Evolutionary conservation across 108 stramenopile genomes (phyloP).

Genomic region (Hondaea fermentalgiana): DNA sequence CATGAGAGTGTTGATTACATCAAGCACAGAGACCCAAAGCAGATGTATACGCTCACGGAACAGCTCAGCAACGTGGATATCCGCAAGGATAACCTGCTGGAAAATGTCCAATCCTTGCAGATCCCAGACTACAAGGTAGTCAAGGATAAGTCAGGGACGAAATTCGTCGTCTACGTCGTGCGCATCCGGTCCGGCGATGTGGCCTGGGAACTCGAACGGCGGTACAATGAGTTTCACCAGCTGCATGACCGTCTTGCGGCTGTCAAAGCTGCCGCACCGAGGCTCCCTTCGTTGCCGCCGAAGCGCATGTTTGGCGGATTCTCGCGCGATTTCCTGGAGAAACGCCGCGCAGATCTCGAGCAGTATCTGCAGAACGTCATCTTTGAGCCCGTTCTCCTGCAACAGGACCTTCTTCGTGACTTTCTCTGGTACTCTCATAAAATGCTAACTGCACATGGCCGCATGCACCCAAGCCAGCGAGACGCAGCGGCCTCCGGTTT

Average conservation of each 20-base stretch:
- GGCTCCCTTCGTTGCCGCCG: background rate
- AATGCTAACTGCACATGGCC: background rate
- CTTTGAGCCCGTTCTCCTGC: background rate
- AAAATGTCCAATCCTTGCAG: background rate
- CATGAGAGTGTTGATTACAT: slow-evolving; percentile 1
- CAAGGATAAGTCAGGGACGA: background rate
- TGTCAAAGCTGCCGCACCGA: background rate
- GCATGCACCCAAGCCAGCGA: too few relatives aligned
- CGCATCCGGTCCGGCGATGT: background rate
- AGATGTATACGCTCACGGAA: background rate
- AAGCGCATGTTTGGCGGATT: slow-evolving; percentile 14
- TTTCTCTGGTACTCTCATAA: background rate
- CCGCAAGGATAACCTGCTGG: background rate
- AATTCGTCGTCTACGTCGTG: background rate
- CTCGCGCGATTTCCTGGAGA: background rate
- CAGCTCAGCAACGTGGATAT: background rate
- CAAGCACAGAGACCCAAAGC: slow-evolving; percentile 5
- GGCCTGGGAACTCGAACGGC: background rate
- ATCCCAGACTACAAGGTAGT: background rate
- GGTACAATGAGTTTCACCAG: background rate
- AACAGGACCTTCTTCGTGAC: background rate
- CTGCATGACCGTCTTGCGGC: background rate
- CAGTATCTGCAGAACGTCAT: background rate
- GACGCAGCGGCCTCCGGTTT: too few relatives aligned
- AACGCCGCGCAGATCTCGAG: background rate